These are phyloP conservation scores for Euphorbia pulcherrima DNA, from an alignment of 345 rosid species.

Conservation along the genomic window DNA sequence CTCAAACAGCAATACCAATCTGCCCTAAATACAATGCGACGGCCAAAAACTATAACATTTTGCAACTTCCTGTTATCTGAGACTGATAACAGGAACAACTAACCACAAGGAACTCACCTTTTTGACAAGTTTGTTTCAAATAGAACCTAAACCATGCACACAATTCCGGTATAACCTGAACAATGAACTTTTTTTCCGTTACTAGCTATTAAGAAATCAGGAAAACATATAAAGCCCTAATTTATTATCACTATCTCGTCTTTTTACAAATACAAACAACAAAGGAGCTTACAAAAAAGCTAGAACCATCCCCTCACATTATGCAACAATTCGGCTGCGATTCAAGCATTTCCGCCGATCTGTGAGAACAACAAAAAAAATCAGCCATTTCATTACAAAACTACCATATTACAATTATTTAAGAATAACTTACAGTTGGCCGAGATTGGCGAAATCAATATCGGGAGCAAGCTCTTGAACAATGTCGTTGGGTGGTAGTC, in stretches of 20 bases:
- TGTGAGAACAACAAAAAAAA: background rate
- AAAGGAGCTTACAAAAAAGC: background rate
- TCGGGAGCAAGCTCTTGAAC: slow-evolving; percentile 90
- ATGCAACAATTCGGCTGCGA: slow-evolving; percentile 70
- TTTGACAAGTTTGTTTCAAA: too few species aligned
- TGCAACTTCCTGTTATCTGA: too few species aligned
- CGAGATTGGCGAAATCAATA: slow-evolving; percentile 67
- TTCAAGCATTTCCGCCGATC: slow-evolving; percentile 56
- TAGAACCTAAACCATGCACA: too few species aligned
- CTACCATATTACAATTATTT: background rate
- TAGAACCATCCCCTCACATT: slow-evolving; percentile 46
- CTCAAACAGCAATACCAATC: too few species aligned
- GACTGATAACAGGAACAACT: too few species aligned
- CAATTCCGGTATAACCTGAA: slow-evolving; percentile 1
- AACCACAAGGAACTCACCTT: too few species aligned
- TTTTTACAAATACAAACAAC: slow-evolving; percentile 16
- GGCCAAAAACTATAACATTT: too few species aligned
- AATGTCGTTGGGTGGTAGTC: slow-evolving; percentile 92
- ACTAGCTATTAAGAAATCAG: background rate
- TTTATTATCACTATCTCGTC: background rate
- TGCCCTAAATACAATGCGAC: too few species aligned
- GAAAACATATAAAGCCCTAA: slow-evolving; percentile 4
- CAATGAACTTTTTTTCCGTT: slow-evolving; percentile 9
- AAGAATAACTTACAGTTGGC: slow-evolving; percentile 65
- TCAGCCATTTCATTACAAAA: slow-evolving; percentile 4